Percentiles rank a stretch among this genome's conserved stretches.
Evolutionary conservation across 73 alveolate genomes (phyloP).

Genomic region (Paramecium caudatum): DNA sequence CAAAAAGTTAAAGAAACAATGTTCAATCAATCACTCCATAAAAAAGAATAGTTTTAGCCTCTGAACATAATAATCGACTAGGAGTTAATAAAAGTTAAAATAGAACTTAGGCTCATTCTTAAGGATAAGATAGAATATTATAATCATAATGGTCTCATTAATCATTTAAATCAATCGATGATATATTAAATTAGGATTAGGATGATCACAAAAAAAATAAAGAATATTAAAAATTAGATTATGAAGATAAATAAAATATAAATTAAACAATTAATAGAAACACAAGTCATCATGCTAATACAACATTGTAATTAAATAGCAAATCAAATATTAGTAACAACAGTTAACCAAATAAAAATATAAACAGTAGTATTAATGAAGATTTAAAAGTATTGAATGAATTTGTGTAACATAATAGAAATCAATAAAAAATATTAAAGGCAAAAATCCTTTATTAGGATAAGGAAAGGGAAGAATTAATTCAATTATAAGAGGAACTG

Average conservation of each 20-base stretch:
- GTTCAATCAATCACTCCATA: no score
- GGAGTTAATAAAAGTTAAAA: background rate
- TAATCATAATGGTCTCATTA: constrained; percentile 22
- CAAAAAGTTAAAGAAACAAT: no score
- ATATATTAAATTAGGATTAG: background rate
- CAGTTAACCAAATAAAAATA: background rate
- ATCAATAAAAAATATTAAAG: background rate
- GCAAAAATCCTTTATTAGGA: background rate
- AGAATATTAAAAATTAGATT: background rate
- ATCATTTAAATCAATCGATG: constrained; percentile 1
- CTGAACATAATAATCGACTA: constrained; percentile 15
- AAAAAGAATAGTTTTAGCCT: background rate
- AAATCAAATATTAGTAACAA: no score
- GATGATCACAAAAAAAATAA: no score
- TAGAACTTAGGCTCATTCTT: background rate
- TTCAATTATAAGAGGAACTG: constrained; percentile 5
- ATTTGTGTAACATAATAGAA: background rate
- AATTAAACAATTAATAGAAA: no score
- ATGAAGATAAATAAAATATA: background rate
- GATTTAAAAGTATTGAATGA: background rate
- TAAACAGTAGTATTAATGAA: constrained; percentile 10
- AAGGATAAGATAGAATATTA: constrained; percentile 23
- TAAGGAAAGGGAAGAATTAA: background rate
- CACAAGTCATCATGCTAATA: no score
- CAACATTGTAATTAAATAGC: no score